These are phyloP conservation scores for Evernia prunastri DNA, from an alignment of 495 filamentous ascomycete genomes.

Conservation along the genomic window DNA sequence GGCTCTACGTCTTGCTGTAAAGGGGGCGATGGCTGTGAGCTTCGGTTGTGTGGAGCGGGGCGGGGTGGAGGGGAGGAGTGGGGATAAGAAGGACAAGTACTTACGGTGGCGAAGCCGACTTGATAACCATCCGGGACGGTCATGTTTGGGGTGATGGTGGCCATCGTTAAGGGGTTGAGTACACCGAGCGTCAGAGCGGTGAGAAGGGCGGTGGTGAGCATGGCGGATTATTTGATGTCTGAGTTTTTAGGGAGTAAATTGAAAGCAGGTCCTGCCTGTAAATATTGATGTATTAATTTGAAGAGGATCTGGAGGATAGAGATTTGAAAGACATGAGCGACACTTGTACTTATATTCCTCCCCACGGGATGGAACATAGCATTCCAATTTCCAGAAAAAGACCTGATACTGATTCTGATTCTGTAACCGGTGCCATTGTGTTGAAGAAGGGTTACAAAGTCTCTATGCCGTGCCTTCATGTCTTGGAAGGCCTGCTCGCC, in stretches of 20 bases:
- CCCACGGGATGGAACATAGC: background rate
- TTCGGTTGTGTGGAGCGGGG: background rate
- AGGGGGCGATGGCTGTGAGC: background rate
- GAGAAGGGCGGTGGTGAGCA: background rate
- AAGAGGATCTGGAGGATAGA: background rate
- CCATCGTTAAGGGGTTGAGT: background rate
- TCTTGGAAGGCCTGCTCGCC: background rate
- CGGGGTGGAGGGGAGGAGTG: background rate
- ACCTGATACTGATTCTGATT: background rate
- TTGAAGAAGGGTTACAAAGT: background rate
- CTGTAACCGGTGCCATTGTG: background rate
- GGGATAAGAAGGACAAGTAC: background rate
- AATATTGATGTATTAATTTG: background rate
- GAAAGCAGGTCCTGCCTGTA: background rate
- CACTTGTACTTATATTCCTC: background rate
- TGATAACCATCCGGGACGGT: slow-evolving; percentile 1
- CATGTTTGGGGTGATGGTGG: background rate
- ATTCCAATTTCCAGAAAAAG: background rate
- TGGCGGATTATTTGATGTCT: background rate
- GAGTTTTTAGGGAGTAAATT: background rate
- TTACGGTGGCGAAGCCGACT: slow-evolving; percentile 17
- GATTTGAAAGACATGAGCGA: background rate
- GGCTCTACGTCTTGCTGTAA: slow-evolving; percentile 20
- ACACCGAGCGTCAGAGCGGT: background rate
- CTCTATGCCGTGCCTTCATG: background rate